Evolutionary conservation across 108 stramenopile species (phyloP), one percentile per base, ranked within the genome.

Genomic region (Seminavis robusta): DNA sequence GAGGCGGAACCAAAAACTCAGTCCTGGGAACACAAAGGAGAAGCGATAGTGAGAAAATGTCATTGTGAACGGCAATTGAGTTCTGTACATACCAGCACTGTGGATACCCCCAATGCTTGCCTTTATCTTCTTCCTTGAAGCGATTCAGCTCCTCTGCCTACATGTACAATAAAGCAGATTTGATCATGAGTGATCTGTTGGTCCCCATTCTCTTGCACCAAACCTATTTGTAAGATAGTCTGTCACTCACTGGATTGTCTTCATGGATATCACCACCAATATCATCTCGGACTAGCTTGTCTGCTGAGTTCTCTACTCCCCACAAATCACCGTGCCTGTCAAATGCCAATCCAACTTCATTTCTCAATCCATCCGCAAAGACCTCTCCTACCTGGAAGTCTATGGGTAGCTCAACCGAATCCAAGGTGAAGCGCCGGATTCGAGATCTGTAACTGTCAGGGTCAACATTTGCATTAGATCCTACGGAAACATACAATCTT

Each of bases 301-400:
- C 86, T 31, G 86, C 77, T 37, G 78, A 65, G 51, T 84, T 84
- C 53, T 88, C 86, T n/a, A 84, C 83, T 13, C 86, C 86, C 82
- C 82, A 88, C 9, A 88, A 66, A 28, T 63, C 68, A 40, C 80
- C 83, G 47, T 67, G 56, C 2, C 43, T 53, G 52, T 88, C 86
- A 59, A 88, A 88, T 0, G 81, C 83, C n/a, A 88, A 43, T 3
- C 86, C 86, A 25, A 88, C 86, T 41, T 82, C 80, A 58, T 88
- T 88, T 15, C 86, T 44, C 9, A 88, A 28, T 20, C 86, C 86
- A 67, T 88, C 86, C 0, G 86, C 86, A 70, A 84, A 88, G 9
- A 88, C 77, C 50, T 84, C 78, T 15, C 73, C 59, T 3, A 36
- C 38, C n/a, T 61, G 59, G 56, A 84, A 88, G 21, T 77, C 61